Conservation (phyloP, 2,329 filamentous ascomycete species). For the Curvularia sp. region DNA sequence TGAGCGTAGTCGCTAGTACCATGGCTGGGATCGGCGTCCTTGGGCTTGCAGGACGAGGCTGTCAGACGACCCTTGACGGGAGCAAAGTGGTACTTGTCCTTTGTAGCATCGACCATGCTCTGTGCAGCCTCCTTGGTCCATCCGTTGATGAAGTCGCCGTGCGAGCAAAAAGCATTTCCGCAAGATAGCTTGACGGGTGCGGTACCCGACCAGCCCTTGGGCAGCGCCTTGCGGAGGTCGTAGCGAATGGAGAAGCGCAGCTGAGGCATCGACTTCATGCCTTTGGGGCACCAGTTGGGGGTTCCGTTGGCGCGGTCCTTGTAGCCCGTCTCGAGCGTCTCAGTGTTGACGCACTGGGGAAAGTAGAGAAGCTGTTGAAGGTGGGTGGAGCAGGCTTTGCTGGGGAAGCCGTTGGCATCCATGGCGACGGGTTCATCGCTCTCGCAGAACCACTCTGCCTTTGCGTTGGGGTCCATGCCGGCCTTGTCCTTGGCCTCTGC, state of each 20-base stretch:
- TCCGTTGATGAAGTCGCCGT: constrained; percentile 60
- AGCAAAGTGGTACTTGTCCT: constrained; percentile 47
- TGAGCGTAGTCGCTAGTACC: constrained; percentile 54
- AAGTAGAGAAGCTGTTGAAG: constrained; percentile 57
- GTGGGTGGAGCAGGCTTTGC: constrained; percentile 53
- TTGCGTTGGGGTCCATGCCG: constrained; percentile 34
- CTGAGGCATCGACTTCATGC: constrained; percentile 58
- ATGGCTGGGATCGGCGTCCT: constrained; percentile 53
- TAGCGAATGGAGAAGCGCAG: constrained; percentile 59
- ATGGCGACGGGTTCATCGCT: constrained; percentile 18
- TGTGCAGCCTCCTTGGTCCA: constrained; percentile 54
- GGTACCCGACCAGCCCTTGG: constrained; percentile 55
- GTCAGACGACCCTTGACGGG: constrained; percentile 48
- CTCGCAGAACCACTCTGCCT: constrained; percentile 42
- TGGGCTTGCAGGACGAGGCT: constrained; percentile 46
- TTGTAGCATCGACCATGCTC: constrained; percentile 53
- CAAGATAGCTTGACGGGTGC: constrained; percentile 56
- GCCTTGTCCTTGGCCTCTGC: constrained; percentile 43
- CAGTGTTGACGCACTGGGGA: constrained; percentile 54
- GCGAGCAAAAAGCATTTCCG: constrained; percentile 52
- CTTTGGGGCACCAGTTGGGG: constrained; percentile 52
- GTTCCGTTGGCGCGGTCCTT: constrained; percentile 39
- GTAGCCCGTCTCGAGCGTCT: constrained; percentile 48
- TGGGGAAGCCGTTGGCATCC: constrained; percentile 43
- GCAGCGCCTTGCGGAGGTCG: constrained; percentile 54